Evolutionary conservation across 73 alveolate genomes (phyloP).

Genomic region (Blepharisma stoltei): DNA sequence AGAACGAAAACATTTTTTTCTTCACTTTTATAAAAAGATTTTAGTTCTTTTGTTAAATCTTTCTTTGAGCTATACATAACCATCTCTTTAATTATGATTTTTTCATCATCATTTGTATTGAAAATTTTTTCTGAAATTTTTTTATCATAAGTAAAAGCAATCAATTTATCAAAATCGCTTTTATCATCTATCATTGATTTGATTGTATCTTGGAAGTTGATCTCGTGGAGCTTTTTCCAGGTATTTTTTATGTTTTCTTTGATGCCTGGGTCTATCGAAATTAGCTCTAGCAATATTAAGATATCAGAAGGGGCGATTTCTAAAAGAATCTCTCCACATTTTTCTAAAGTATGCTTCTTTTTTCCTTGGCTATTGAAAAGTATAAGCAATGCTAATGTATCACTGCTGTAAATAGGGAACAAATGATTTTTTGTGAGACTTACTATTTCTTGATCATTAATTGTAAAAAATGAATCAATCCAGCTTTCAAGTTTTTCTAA

Average conservation of each 20-base stretch:
- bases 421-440: background rate
- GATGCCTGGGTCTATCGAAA: background rate
- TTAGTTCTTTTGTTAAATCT: constrained; percentile 1
- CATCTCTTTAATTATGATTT: background rate
- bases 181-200: background rate
- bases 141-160: background rate
- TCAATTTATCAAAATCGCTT: background rate
- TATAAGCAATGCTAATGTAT: background rate
- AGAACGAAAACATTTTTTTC: background rate
- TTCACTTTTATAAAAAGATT: background rate
- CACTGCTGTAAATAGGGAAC: background rate
- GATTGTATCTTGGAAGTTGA: background rate
- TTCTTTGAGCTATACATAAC: background rate
- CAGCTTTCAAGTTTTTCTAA: background rate
- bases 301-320: background rate
- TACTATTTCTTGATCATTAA: background rate
- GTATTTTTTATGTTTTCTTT: background rate
- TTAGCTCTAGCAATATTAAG: background rate
- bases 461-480: background rate
- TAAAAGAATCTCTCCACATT: background rate
- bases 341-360: background rate
- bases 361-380: background rate
- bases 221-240: background rate
- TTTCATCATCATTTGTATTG: background rate
- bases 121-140: background rate